Base-by-base conservation (phyloP, 2,329 filamentous ascomycete species). In the Nemania diffusa region DNA sequence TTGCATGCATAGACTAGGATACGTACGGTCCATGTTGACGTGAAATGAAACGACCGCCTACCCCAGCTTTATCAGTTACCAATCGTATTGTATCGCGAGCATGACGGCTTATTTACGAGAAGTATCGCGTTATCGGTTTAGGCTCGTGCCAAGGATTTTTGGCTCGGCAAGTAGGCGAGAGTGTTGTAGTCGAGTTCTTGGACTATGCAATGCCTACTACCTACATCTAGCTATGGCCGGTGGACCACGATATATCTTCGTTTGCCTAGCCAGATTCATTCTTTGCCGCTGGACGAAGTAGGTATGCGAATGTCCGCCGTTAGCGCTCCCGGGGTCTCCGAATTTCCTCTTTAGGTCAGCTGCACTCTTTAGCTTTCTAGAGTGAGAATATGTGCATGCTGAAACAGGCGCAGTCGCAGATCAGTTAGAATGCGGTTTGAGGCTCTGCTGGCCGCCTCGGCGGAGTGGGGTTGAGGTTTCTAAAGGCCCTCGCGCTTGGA, bases 401-500 rank as follows among this genome's bases (percentile, higher is more conserved):
- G 77, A 78, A 78, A 78, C 77, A 62, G 67, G 59, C 62, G 55
- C 69, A 71, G 76, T 77, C 73, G 73, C 75, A 77, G 72, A 68
- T 72, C 72, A 56, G 73, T 74, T 72, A 69, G 75, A 74, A 74
- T 69, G 62, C 65, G 65, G 77, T 78, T 78, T 78, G 74, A 78
- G 73, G 74, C 71, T 75, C 72, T 75, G 64, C 63, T 57, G 22
- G 32, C 51, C 34, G 40, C 42, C 63, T 37, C 44, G 27, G 58
- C 32, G 15, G 40, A 22, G 59, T 46, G 46, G 48, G 44, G 48
- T 34, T 37, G 44, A 15, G 5, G 34, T 27, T 34, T 57, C 52
- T 13, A 24, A 24, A 13, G 42, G 2, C 37, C 13, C 24, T 48
- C 22, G 34, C 52, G 32, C 48, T 50, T 57, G 53, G 20, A 50